phyloP scores from a whole-genome alignment of 1,284 basidiomycete genomes.

The Phellinidium pouzarii region DNA sequence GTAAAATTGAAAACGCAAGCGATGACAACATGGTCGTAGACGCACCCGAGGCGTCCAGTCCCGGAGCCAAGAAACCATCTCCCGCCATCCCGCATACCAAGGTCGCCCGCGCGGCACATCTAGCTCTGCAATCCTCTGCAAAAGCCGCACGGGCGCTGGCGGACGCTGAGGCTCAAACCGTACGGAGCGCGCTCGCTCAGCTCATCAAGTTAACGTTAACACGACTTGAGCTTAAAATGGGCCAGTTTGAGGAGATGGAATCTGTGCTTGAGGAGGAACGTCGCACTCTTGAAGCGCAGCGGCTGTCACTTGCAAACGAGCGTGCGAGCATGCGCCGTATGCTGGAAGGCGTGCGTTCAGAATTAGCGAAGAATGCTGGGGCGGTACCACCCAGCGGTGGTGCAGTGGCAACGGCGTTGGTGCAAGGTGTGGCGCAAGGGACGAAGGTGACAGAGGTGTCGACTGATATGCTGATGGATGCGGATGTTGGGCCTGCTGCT shows the following conservation, averaged over 20 bases:
- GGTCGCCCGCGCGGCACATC: conserved; percentile 71
- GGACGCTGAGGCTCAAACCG: conserved; percentile 78
- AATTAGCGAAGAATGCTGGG: conserved; percentile 48
- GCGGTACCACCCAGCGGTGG: conserved; percentile 23
- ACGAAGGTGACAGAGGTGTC: conserved; percentile 46
- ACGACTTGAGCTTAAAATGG: conserved; percentile 91
- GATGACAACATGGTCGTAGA: conserved; percentile 38
- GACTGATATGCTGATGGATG: conserved; percentile 25
- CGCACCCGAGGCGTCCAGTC: conserved; percentile 22
- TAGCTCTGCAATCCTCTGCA: conserved; percentile 86
- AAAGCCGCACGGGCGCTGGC: conserved; percentile 82
- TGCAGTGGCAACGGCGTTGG: conserved; percentile 29
- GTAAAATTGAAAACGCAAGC: conserved; percentile 11
- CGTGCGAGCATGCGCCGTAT: conserved; percentile 57
- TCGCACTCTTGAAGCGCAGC: conserved; percentile 62
- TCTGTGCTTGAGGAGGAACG: conserved; percentile 84
- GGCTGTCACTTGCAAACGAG: conserved; percentile 61
- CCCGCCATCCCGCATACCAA: conserved; percentile 62
- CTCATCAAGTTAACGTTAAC: conserved; percentile 88
- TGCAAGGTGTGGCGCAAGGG: conserved; percentile 50
- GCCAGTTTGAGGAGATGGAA: conserved; percentile 88
- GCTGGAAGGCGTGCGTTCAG: conserved; percentile 55
- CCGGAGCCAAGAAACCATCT: conserved; percentile 27
- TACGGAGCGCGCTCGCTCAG: conserved; percentile 74
- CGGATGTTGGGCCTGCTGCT: conserved; percentile 29